Base-by-base conservation (phyloP, 495 filamentous ascomycete species). In the Neurospora sp. region DNA sequence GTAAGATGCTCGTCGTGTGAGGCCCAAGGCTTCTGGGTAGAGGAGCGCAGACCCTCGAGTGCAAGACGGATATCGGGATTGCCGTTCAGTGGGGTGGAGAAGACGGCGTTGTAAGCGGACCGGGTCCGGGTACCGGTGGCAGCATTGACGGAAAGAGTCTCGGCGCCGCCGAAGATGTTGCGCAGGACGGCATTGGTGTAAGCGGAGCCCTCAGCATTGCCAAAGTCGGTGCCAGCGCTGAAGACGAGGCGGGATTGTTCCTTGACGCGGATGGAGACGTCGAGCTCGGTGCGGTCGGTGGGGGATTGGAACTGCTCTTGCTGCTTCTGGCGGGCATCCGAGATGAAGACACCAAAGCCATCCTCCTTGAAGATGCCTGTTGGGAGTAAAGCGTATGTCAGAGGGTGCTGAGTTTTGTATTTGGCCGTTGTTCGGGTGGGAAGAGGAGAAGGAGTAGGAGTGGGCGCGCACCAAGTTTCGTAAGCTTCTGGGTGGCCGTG, bases 111-210 rank as follows among this genome's bases (percentile, higher is more conserved):
- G 82, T 97, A 98, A 37, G 94, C 91, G 16, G 93, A 94, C 41
- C 94, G 86, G 16, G 96, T 98, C 39, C 96, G 87, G 41, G 94
- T 97, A 37, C 96, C 96, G 38, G 94, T 81, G 1, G 93, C 92
- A 18, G 93, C 94, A 77, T 96, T 93, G 65, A 96, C 80, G 5
- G 84, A 85, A 71, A 98, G 81, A n/a, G 88, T 90, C 82, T 99
- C 96, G 18, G 96, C 94, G 37, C 96, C 96, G 45, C 96, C 96
- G 77, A 98, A 94, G 53, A 99, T 87, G 82, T 99, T 99, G 68
- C 96, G 90, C 81, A 92, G 89, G 14, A 92, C 85, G 39, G 92
- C 85, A 71, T 94, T 93, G 71, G 92, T 88, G 79, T 97, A 97
- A 2, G 95, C 95, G 4, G 92, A 94, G 18, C 94, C 96, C 80